These are phyloP conservation scores for Sporothrix sp. DNA, from an alignment of 2,329 filamentous ascomycete genomes.

Conservation along the genomic window DNA sequence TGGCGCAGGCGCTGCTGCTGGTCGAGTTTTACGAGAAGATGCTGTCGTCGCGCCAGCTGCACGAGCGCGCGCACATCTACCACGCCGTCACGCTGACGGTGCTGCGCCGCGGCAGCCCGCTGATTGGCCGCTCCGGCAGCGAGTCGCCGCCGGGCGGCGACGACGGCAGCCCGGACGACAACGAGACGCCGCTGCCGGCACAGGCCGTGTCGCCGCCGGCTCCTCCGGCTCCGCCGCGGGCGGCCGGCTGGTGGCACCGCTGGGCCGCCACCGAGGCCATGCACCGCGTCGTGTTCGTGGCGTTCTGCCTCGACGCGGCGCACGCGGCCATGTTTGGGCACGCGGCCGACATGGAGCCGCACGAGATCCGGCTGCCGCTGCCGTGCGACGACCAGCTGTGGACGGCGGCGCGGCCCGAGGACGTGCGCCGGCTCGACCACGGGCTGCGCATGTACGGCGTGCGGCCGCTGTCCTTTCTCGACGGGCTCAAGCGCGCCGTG, in stretches of 20 bases:
- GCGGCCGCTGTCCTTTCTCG: slow-evolving; percentile 69
- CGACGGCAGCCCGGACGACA: no score
- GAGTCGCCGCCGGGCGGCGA: slow-evolving; percentile 73
- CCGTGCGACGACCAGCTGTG: slow-evolving; percentile 83
- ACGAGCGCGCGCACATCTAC: slow-evolving; percentile 84
- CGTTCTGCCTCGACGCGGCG: slow-evolving; percentile 80
- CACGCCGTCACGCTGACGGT: slow-evolving; percentile 77
- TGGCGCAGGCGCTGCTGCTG: slow-evolving; percentile 74
- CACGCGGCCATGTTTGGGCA: slow-evolving; percentile 93
- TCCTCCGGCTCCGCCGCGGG: slow-evolving; percentile 24
- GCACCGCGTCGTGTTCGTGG: slow-evolving; percentile 74
- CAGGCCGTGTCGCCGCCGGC: background rate
- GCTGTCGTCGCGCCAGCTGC: slow-evolving; percentile 70
- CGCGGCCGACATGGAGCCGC: slow-evolving; percentile 79
- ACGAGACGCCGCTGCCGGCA: slow-evolving; percentile 2
- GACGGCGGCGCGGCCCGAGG: slow-evolving; percentile 68
- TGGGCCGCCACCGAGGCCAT: slow-evolving; percentile 89
- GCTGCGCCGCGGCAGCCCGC: slow-evolving; percentile 74
- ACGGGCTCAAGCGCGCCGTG: slow-evolving; percentile 73
- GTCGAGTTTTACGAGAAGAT: slow-evolving; percentile 90
- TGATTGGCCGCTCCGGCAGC: slow-evolving; percentile 69
- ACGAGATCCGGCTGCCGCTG: slow-evolving; percentile 76
- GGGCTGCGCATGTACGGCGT: slow-evolving; percentile 70
- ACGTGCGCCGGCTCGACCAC: slow-evolving; percentile 66
- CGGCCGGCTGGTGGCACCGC: slow-evolving; percentile 60